Evolutionary conservation across 371 early-diverging fungal species (phyloP).

Genomic region (Mucor circinelloides): DNA sequence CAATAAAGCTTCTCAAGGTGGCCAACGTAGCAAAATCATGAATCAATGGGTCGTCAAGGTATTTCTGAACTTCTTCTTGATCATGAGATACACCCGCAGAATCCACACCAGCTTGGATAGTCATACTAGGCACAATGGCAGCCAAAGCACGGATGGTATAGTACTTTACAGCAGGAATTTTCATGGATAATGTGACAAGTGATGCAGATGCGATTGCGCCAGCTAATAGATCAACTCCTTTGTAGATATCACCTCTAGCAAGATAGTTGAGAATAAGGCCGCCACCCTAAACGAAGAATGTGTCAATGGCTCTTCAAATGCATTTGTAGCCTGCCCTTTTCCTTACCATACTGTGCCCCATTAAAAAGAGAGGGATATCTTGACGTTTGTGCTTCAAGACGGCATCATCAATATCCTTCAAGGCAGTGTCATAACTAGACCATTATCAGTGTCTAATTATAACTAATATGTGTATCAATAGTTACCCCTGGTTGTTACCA

Average conservation of each 20-base stretch:
- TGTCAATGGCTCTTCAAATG: not conserved
- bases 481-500: conserved; percentile 61
- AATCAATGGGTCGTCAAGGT: conserved; percentile 58
- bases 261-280: conserved; percentile 57
- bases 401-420: conserved; percentile 60
- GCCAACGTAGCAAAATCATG: conserved; percentile 48
- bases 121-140: conserved; percentile 50
- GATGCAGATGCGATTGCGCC: conserved; percentile 58
- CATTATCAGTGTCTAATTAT: not conserved
- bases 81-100: conserved; percentile 52
- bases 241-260: conserved; percentile 35
- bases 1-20: conserved; percentile 36
- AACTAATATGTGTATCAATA: not conserved
- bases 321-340: not conserved
- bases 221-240: conserved; percentile 38
- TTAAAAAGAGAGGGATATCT: conserved; percentile 56
- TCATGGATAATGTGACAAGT: conserved; percentile 35
- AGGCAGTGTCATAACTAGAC: conserved; percentile 36
- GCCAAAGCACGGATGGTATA: conserved; percentile 37
- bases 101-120: conserved; percentile 43
- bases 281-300: conserved; percentile 50
- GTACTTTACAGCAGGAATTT: conserved; percentile 37
- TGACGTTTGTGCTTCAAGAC: conserved; percentile 41
- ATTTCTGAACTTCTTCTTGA: conserved; percentile 44
- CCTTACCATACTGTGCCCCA: conserved; percentile 69